Percentiles rank a stretch among this genome's conserved stretches.
phyloP scores from a whole-genome alignment of 2,329 filamentous ascomycete species.

The Pseudogymnoascus sp. region DNA sequence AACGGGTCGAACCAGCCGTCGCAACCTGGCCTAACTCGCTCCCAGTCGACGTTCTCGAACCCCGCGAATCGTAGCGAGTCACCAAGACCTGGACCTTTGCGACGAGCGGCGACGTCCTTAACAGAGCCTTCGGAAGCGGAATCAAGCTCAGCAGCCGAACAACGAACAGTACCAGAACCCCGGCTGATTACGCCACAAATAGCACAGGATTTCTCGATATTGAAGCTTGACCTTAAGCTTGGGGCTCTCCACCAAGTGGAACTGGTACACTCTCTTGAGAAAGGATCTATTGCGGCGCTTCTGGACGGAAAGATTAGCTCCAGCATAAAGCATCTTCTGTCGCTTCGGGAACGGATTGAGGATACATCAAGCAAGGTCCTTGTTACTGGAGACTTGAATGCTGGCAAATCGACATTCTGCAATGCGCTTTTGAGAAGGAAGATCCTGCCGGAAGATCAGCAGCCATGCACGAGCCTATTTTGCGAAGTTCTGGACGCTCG shows the following conservation, averaged over 20 bases:
- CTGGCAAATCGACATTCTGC: slow-evolving; percentile 97
- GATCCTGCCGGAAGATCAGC: slow-evolving; percentile 90
- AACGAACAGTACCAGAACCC: slow-evolving; percentile 57
- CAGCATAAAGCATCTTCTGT: slow-evolving; percentile 81
- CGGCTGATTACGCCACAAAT: slow-evolving; percentile 85
- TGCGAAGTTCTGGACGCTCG: slow-evolving; percentile 91
- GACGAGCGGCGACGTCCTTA: slow-evolving; percentile 65
- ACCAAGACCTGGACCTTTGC: slow-evolving; percentile 43
- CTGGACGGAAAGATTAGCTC: slow-evolving; percentile 91
- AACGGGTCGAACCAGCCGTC: slow-evolving; percentile 40
- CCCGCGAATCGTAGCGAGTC: slow-evolving; percentile 17
- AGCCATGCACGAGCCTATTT: slow-evolving; percentile 96
- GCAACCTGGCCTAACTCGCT: slow-evolving; percentile 51
- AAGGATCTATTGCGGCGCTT: slow-evolving; percentile 78
- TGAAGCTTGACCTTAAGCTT: slow-evolving; percentile 91
- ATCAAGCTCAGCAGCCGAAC: slow-evolving; percentile 63
- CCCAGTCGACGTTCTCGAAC: slow-evolving; percentile 44
- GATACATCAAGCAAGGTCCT: slow-evolving; percentile 96
- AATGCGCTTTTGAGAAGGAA: slow-evolving; percentile 92
- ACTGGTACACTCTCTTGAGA: slow-evolving; percentile 89
- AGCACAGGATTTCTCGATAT: slow-evolving; percentile 87
- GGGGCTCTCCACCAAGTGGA: slow-evolving; percentile 80
- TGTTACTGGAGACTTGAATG: slow-evolving; percentile 91
- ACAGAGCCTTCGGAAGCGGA: slow-evolving; percentile 52
- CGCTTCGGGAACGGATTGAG: slow-evolving; percentile 86